phyloP scores from a whole-genome alignment of 2,329 filamentous ascomycete genomes.

The Trichoderma sp. region DNA sequence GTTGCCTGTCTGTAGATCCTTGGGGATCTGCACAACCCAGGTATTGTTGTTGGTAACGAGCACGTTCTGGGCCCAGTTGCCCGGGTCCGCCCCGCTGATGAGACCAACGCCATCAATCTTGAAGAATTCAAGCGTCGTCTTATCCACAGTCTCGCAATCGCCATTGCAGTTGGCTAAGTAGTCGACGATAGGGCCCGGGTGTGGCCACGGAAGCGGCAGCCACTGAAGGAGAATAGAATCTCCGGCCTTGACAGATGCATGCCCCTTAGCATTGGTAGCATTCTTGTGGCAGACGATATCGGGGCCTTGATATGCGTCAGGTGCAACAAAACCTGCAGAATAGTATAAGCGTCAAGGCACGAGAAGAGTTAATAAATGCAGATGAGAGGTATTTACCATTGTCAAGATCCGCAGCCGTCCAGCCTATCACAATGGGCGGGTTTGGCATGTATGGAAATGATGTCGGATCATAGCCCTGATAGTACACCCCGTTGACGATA shows the following conservation, averaged over 20 bases:
- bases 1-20: slow-evolving; percentile 46
- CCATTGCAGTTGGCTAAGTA: slow-evolving; percentile 46
- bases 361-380: not conserved
- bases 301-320: slow-evolving; percentile 38
- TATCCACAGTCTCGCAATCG: slow-evolving; percentile 40
- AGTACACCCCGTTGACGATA: slow-evolving; percentile 42
- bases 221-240: slow-evolving; percentile 46
- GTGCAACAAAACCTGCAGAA: slow-evolving; percentile 43
- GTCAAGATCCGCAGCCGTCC: slow-evolving; percentile 41
- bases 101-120: slow-evolving; percentile 44
- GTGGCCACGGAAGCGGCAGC: slow-evolving; percentile 48
- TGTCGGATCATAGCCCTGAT: slow-evolving; percentile 41
- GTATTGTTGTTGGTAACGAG: slow-evolving; percentile 51
- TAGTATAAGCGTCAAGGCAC: not conserved
- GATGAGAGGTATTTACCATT: slow-evolving; percentile 29
- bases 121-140: slow-evolving; percentile 44
- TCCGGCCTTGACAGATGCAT: slow-evolving; percentile 44
- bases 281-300: slow-evolving; percentile 51
- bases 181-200: slow-evolving; percentile 47
- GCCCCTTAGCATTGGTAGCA: slow-evolving; percentile 39
- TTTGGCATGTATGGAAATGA: slow-evolving; percentile 35
- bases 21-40: slow-evolving; percentile 50
- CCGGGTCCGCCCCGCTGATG: slow-evolving; percentile 34
- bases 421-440: slow-evolving; percentile 39
- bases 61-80: slow-evolving; percentile 42